phyloP scores from a whole-genome alignment of 164 flowering plant genomes.

The Stephania yunnanensis region DNA sequence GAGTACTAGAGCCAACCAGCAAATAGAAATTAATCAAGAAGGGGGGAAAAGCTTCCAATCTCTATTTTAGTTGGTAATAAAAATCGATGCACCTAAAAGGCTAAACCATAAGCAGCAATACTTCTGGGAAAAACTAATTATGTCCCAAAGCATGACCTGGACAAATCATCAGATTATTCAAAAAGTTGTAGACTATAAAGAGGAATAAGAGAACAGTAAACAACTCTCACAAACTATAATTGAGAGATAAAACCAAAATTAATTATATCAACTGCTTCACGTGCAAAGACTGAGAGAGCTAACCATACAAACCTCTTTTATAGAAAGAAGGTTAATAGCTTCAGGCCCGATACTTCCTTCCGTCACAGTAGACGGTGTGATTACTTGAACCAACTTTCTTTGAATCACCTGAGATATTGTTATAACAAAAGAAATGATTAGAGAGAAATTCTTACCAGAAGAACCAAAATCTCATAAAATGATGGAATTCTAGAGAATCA shows the following conservation, averaged over 20 bases:
- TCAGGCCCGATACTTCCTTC: constrained; percentile 81
- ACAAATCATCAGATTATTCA: too few relatives aligned
- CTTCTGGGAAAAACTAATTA: too few relatives aligned
- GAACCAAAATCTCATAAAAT: background rate
- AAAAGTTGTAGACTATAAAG: too few relatives aligned
- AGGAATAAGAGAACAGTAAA: background rate
- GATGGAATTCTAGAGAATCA: background rate
- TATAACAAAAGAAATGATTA: background rate
- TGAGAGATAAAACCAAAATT: background rate
- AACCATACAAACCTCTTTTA: constrained; percentile 65
- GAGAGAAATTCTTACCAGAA: background rate
- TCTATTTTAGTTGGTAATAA: too few relatives aligned
- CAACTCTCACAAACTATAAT: background rate
- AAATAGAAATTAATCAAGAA: too few relatives aligned
- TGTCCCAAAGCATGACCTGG: too few relatives aligned
- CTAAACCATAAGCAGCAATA: too few relatives aligned
- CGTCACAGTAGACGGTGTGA: constrained; percentile 67
- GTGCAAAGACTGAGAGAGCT: constrained; percentile 2
- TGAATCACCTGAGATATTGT: constrained; percentile 61
- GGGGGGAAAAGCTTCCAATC: too few relatives aligned
- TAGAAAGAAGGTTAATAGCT: constrained; percentile 88
- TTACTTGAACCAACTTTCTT: constrained; percentile 66
- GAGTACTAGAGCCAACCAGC: too few relatives aligned
- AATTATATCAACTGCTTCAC: background rate
- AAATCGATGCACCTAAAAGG: too few relatives aligned